Evolutionary conservation across 129 eudicot genomes (phyloP), one percentile per base, ranked within the genome.

Genomic region (Pittosporum tobira): DNA sequence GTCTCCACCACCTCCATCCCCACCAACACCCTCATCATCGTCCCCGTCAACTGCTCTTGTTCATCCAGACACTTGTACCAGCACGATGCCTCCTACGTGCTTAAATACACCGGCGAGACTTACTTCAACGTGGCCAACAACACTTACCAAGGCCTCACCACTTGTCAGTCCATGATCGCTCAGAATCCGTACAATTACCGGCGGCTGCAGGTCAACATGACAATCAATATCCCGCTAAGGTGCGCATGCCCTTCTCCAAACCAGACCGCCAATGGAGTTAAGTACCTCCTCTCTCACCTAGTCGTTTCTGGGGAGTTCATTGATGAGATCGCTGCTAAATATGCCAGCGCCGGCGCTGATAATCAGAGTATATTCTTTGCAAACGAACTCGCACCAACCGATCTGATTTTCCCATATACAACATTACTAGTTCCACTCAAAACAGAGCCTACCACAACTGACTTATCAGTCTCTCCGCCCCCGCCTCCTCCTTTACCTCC

Each of bases 231-330:
- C 13, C 97, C 97, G 0, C 47, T 89, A 5, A 57, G 79, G 53
- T 82, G 97, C 34, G 97, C 97, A 13, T 89, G 97, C 34, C 94
- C 94, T 16, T 61, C 87, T 9, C 37, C 59, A 2, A 69, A 57
- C 57, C 97, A 89, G 71, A 61, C 63, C 9, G 69, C 56, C 4
- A 58, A 67, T 3, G 95, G 95, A 11, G 23, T 73, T 55, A 69
- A 66, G 53, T 79, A 65, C 69, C 68, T 89, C 43, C 67, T 85
- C 19, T 58, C 80, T n/a, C 85, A 82, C 52, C 68, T 82, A 12
- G 71, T 84, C 31, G 67, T 71, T 8, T 58, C 51, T 74, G 69
- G 72, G 0, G 72, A 88, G 26, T 16, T 0, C 8, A 0, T 34
- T 10, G 30, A 57, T 0, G 25, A 42, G 5, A 72, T 88, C 31